Conservation (phyloP, 148 eudicot genomes). For the Cornus suecica region DNA sequence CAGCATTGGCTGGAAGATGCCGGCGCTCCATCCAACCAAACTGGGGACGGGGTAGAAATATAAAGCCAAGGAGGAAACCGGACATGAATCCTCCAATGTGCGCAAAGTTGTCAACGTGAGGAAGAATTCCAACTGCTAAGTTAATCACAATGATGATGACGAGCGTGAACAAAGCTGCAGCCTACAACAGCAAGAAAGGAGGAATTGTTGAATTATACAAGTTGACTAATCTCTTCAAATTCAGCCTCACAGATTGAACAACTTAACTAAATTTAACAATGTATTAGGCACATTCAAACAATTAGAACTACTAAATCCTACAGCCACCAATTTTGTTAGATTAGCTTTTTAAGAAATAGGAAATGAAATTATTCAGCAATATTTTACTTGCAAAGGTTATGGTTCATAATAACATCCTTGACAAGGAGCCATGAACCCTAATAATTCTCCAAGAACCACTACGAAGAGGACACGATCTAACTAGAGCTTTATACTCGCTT, state of each 20-base stretch:
- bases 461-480: no score
- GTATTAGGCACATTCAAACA: background rate
- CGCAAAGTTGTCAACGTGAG: constrained; percentile 88
- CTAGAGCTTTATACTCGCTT: no score
- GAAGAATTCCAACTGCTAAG: constrained; percentile 80
- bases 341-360: background rate
- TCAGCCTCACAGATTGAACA: background rate
- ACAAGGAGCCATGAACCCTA: background rate
- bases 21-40: constrained; percentile 70
- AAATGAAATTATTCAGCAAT: background rate
- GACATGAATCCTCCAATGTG: constrained; percentile 81
- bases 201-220: background rate
- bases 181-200: constrained; percentile 38
- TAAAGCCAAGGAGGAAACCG: constrained; percentile 80
- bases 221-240: background rate
- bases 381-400: background rate
- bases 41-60: constrained; percentile 69
- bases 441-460: no score
- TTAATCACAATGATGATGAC: constrained; percentile 64
- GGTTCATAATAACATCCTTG: background rate
- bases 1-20: constrained; percentile 57
- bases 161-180: constrained; percentile 71
- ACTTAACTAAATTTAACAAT: background rate
- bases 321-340: background rate
- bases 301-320: background rate